Conservation (phyloP, 2,329 filamentous ascomycete genomes). For the Proliferodiscus dingleyae region DNA sequence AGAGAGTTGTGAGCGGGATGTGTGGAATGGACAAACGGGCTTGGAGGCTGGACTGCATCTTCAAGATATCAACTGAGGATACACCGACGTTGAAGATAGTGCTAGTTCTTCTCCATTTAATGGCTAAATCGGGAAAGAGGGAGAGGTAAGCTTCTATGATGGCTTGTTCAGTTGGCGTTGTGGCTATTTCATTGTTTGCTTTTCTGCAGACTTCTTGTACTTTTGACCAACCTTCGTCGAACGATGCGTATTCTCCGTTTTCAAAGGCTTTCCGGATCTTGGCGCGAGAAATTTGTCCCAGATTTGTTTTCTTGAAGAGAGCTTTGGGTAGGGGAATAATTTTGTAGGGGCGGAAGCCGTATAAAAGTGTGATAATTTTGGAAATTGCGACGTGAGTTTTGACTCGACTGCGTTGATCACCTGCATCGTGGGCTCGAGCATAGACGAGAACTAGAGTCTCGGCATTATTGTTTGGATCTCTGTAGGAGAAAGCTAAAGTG, state of each 20-base stretch:
- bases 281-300: slow-evolving; percentile 37
- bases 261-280: slow-evolving; percentile 32
- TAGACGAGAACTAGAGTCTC: slow-evolving; percentile 39
- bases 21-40: slow-evolving; percentile 24
- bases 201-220: not conserved
- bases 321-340: slow-evolving; percentile 27
- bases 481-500: slow-evolving; percentile 37
- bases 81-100: slow-evolving; percentile 32
- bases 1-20: slow-evolving; percentile 35
- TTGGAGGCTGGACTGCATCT: slow-evolving; percentile 14
- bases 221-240: too few relatives aligned
- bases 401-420: slow-evolving; percentile 23
- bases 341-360: slow-evolving; percentile 21
- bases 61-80: slow-evolving; percentile 23
- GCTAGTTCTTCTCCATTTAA: slow-evolving; percentile 17
- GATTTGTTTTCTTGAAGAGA: slow-evolving; percentile 32
- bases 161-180: slow-evolving; percentile 15
- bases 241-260: slow-evolving; percentile 28
- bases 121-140: slow-evolving; percentile 11
- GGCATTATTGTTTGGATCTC: slow-evolving; percentile 29
- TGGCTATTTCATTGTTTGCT: slow-evolving; percentile 12
- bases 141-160: slow-evolving; percentile 20
- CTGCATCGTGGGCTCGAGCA: slow-evolving; percentile 27
- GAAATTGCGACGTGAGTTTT: slow-evolving; percentile 23
- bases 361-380: slow-evolving; percentile 18